Base-by-base conservation (phyloP, 2,329 filamentous ascomycete genomes). In the Tolypocladium guangdongense region DNA sequence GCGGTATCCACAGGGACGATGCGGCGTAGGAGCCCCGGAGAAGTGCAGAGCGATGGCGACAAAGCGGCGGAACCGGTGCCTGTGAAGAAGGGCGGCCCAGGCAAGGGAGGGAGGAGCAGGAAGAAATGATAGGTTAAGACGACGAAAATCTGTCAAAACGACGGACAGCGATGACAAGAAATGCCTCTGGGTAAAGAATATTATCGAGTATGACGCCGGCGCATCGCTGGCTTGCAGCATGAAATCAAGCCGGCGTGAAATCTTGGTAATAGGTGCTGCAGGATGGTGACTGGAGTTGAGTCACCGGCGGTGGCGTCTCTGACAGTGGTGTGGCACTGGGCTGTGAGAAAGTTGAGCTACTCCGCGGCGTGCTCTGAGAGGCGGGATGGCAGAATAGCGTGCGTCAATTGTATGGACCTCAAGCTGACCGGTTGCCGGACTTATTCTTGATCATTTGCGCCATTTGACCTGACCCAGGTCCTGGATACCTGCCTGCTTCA, bases 21-120 rank as follows among this genome's bases (percentile, higher is more conserved):
- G 78, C 80, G 92, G 59, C 81, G 90, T 55, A 87, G 90, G 66
- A 96, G 89, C 66, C 84, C 89, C 12, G 88, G 88, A 1, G 84
- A 87, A 53, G 81, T 81, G 49, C 78, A 85, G 59, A 83, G 86
- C 56, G 84, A 83, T 55, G 59, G 67, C 50, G 68, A 71, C 58
- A 82, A 84, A 62, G 81, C 81, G 35, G 80, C 58, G 10, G 67
- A 73, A 52, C 64, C 64, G 50, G 59, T 57, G 50, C 51, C 64
- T 20, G 54, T 59, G 55, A 77, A 72, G 67, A 80, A 74, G 64
- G 59, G 65, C 38, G 57, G 56, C 27, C 55, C 60, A 51, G 59
- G 60, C 49, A 72, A 62, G 62, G 68, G 68, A 20, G 66, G 70
- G 3, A 71, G 73, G 57, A 68, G 68, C 18, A 75, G 68, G 60